Conservation (phyloP, 2,329 filamentous ascomycete species). For the Colletotrichum lini region DNA sequence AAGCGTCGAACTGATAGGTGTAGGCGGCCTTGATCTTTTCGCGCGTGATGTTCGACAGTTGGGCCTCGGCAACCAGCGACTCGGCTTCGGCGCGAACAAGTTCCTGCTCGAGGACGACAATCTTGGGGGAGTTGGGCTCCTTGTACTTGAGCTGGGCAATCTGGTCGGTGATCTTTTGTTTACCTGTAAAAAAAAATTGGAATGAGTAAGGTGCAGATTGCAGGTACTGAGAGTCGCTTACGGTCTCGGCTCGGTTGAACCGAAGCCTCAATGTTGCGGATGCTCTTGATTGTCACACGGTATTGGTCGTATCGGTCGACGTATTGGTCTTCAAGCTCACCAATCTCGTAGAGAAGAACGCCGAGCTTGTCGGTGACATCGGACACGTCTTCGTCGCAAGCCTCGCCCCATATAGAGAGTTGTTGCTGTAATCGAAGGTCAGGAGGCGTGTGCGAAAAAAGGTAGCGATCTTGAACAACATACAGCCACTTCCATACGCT, state of each 20-base stretch:
- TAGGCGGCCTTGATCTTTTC: constrained; percentile 99
- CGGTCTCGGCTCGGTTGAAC: constrained; percentile 98
- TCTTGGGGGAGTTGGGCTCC: constrained; percentile 97
- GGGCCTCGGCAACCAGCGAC: constrained; percentile 97
- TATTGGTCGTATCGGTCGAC: constrained; percentile 99
- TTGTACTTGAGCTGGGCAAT: constrained; percentile 99
- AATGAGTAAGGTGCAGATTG: not conserved
- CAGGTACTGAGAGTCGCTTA: constrained; percentile 61
- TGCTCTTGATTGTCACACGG: constrained; percentile 98
- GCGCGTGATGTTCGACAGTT: constrained; percentile 98
- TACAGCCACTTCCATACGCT: constrained; percentile 99
- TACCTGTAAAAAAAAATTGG: constrained; percentile 71
- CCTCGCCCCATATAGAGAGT: constrained; percentile 97
- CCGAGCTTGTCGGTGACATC: constrained; percentile 99
- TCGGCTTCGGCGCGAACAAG: constrained; percentile 98
- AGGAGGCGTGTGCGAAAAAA: not conserved
- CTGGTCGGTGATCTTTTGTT: constrained; percentile 99
- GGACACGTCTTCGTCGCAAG: constrained; percentile 95
- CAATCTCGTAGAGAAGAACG: constrained; percentile 97
- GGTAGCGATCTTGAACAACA: constrained; percentile 54
- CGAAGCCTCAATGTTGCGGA: constrained; percentile 98
- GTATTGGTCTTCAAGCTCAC: constrained; percentile 97
- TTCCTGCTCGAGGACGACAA: constrained; percentile 98
- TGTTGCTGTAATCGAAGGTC: constrained; percentile 79
- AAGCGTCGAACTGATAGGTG: constrained; percentile 97